Conservation (phyloP, 176 grass and related monocot species). For the Melocanna baccifera region DNA sequence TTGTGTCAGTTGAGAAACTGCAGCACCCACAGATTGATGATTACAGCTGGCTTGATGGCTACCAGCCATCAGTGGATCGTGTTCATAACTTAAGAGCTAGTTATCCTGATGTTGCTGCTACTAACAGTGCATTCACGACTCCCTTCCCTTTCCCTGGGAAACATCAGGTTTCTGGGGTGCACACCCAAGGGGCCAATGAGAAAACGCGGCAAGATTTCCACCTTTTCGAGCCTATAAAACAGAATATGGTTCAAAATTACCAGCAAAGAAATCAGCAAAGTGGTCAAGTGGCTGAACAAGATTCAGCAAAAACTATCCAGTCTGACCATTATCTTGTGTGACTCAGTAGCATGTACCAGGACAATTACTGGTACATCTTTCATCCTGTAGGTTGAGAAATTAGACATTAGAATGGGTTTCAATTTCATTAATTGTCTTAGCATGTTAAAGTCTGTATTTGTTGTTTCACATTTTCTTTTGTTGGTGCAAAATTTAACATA, state of each 20-base stretch:
- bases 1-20: slow-evolving; percentile 29
- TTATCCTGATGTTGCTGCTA: slow-evolving; percentile 34
- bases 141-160: slow-evolving; percentile 61
- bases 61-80: slow-evolving; percentile 36
- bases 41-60: slow-evolving; percentile 72
- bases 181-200: slow-evolving; percentile 23
- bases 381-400: background rate
- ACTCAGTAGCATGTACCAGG: slow-evolving; percentile 42
- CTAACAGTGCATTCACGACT: slow-evolving; percentile 41
- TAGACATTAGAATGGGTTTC: background rate
- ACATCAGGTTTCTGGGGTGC: slow-evolving; percentile 44
- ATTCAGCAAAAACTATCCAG: slow-evolving; percentile 53
- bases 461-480: slow-evolving; percentile 5
- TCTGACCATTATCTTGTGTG: slow-evolving; percentile 77
- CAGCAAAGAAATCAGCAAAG: slow-evolving; percentile 49
- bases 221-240: slow-evolving; percentile 68
- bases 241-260: slow-evolving; percentile 44
- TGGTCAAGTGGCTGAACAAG: slow-evolving; percentile 50
- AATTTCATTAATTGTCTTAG: background rate
- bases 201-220: slow-evolving; percentile 80
- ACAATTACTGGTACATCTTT: slow-evolving; percentile 51
- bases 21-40: slow-evolving; percentile 52
- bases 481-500: background rate
- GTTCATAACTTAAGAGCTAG: slow-evolving; percentile 34
- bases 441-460: background rate